phyloP scores from a whole-genome alignment of 2,329 filamentous ascomycete genomes.

The Pyrenochaeta sp. region DNA sequence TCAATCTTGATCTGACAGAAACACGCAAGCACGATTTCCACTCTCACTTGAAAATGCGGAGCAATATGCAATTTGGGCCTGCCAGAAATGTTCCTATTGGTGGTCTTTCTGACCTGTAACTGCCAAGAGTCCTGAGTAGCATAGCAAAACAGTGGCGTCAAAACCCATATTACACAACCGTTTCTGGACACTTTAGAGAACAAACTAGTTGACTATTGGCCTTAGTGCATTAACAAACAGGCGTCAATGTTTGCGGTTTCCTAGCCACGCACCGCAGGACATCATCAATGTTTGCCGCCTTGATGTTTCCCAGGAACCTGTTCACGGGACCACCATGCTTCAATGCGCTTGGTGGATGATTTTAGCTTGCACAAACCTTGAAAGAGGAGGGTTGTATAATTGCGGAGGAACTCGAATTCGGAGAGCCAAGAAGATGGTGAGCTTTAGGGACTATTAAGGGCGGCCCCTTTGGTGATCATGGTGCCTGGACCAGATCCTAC shows the following conservation, averaged over 20 bases:
- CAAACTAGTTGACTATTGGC: conserved; percentile 7
- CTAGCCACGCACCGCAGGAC: conserved; percentile 11
- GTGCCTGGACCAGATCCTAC: conserved; percentile 9
- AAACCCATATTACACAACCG: conserved; percentile 20
- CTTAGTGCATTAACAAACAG: conserved; percentile 10
- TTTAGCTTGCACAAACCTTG: neutral
- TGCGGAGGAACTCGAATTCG: conserved; percentile 20
- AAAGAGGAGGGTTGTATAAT: conserved; percentile 11
- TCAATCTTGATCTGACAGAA: neutral
- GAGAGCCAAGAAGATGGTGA: conserved; percentile 10
- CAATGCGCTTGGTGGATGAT: conserved; percentile 32
- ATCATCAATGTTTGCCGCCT: conserved; percentile 7
- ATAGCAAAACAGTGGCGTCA: conserved; percentile 21
- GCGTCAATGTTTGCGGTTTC: conserved; percentile 8
- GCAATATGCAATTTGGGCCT: neutral
- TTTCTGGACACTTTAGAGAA: conserved; percentile 9
- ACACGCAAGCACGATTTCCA: neutral
- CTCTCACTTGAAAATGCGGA: neutral
- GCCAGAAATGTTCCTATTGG: conserved; percentile 27
- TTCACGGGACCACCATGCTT: conserved; percentile 10
- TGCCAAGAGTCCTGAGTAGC: conserved; percentile 25
- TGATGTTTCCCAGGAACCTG: conserved; percentile 2
- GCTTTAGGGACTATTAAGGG: conserved; percentile 26
- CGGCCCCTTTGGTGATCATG: conserved; percentile 14
- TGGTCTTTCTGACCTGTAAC: conserved; percentile 21